These are phyloP conservation scores for Gastrolobium bilobum DNA, from an alignment of 306 rosid genomes.

Conservation along the genomic window DNA sequence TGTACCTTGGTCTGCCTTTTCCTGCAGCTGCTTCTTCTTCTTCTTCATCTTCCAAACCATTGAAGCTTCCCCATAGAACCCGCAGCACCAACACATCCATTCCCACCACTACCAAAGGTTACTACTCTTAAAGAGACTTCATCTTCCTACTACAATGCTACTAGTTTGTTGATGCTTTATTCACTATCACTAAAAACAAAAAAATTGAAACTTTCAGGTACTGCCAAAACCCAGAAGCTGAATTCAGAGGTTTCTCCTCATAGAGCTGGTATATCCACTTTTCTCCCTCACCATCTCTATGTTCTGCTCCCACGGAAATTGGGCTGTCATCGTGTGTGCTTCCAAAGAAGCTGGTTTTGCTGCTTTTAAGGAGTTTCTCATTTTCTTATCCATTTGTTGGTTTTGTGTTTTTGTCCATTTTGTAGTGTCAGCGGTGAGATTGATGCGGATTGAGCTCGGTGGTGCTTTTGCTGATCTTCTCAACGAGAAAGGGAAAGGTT, in stretches of 20 bases:
- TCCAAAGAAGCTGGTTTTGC: not conserved
- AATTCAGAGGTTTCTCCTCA: constrained; percentile 89
- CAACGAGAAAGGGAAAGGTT: constrained; percentile 93
- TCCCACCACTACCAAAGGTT: constrained; percentile 64
- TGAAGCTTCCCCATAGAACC: constrained; percentile 48
- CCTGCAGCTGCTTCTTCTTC: constrained; percentile 36
- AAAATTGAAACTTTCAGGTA: constrained; percentile 58
- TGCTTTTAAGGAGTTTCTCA: not conserved
- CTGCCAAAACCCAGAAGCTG: constrained; percentile 64
- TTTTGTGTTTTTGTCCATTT: not conserved
- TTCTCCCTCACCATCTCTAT: not conserved
- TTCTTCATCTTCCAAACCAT: constrained; percentile 53
- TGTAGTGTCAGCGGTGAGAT: constrained; percentile 82
- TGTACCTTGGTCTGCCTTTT: constrained; percentile 44
- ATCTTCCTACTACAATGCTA: constrained; percentile 18
- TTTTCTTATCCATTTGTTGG: constrained; percentile 30
- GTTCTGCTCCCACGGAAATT: not conserved
- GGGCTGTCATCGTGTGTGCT: not conserved
- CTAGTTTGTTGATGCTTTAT: constrained; percentile 26
- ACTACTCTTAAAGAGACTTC: constrained; percentile 26
- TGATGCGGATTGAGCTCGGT: constrained; percentile 91
- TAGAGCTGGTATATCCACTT: constrained; percentile 74
- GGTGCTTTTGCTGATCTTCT: constrained; percentile 97
- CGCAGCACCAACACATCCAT: constrained; percentile 45
- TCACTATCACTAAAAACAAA: not conserved